Evolutionary conservation across 1,139 yeast species (phyloP).

Genomic region (Saccharomyces hybrid): DNA sequence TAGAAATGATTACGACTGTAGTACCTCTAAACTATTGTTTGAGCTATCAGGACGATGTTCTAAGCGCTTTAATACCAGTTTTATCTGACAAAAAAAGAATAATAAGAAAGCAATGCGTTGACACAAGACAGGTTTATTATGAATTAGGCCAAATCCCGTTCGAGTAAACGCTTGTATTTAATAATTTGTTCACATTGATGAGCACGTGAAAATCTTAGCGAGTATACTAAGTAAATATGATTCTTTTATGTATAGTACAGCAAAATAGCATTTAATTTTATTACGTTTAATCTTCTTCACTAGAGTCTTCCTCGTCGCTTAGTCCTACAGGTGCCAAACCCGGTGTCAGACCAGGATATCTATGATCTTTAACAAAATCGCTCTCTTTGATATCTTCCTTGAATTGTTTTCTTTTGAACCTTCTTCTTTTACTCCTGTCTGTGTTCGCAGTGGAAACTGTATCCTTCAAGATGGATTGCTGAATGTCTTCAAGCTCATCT

Average conservation of each 20-base stretch:
- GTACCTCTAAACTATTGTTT: constrained; percentile 38
- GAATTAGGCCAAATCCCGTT: constrained; percentile 39
- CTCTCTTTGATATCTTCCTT: constrained; percentile 17
- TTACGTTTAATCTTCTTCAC: constrained; percentile 18
- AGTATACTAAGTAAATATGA: background rate
- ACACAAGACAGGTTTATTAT: constrained; percentile 67
- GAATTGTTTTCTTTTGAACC: constrained; percentile 19
- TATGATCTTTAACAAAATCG: constrained; percentile 20
- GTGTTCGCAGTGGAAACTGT: constrained; percentile 15
- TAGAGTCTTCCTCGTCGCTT: constrained; percentile 38
- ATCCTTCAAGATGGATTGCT: constrained; percentile 35
- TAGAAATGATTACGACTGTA: constrained; percentile 40
- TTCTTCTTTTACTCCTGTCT: constrained; percentile 25
- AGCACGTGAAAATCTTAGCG: background rate
- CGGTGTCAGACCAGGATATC: constrained; percentile 72
- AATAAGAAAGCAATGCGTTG: constrained; percentile 69
- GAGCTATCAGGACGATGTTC: constrained; percentile 45
- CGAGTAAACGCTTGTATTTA: constrained; percentile 11
- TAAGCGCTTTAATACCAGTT: constrained; percentile 42
- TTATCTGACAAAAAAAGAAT: constrained; percentile 69
- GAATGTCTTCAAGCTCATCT: constrained; percentile 41
- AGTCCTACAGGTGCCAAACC: constrained; percentile 86
- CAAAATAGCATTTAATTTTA: background rate
- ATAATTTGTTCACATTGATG: background rate
- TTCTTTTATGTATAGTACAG: background rate